A percentile compares a stretch with the other conserved stretches of the same genome.
Evolutionary conservation across 495 filamentous ascomycete genomes (phyloP).

Genomic region (Astrothelium subdiscretum): DNA sequence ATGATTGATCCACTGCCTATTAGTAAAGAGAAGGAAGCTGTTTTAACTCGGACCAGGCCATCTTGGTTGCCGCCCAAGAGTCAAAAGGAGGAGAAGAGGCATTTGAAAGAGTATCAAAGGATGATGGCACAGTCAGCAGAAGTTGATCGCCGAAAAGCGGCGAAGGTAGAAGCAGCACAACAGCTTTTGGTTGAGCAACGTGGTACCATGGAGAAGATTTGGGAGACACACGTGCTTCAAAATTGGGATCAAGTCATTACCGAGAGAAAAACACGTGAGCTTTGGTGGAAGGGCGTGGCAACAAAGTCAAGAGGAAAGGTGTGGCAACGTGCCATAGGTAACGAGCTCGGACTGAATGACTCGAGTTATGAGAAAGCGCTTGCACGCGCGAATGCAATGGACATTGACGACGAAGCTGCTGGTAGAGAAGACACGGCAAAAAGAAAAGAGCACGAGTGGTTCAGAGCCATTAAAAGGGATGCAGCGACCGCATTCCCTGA

Average conservation of each 20-base stretch:
- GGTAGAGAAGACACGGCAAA: conserved; percentile 20
- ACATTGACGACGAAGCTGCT: conserved; percentile 6
- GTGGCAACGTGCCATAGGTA: conserved; percentile 83
- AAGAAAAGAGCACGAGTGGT: conserved; percentile 49
- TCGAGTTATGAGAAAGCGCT: conserved; percentile 71
- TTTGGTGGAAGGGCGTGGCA: conserved; percentile 91
- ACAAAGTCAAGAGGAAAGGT: conserved; percentile 66
- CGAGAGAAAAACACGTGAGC: conserved; percentile 67
- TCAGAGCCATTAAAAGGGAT: conserved; percentile 59
- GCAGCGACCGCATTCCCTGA: conserved; percentile 63
- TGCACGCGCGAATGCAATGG: conserved; percentile 56
- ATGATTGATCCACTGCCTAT: conserved; percentile 95
- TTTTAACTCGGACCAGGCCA: conserved; percentile 79
- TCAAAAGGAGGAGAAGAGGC: conserved; percentile 81
- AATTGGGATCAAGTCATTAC: conserved; percentile 67
- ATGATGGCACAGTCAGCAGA: conserved; percentile 83
- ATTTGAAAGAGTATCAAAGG: conserved; percentile 80
- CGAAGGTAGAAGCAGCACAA: conserved; percentile 37
- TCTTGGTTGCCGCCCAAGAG: conserved; percentile 94
- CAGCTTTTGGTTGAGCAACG: conserved; percentile 58
- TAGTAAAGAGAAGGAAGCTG: conserved; percentile 92
- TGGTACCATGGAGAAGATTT: conserved; percentile 54
- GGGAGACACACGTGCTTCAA: conserved; percentile 80
- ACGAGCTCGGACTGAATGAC: conserved; percentile 68
- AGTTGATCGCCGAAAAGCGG: conserved; percentile 41